Base-by-base conservation (phyloP, 129 eudicot genomes). In the Mikania micrantha region DNA sequence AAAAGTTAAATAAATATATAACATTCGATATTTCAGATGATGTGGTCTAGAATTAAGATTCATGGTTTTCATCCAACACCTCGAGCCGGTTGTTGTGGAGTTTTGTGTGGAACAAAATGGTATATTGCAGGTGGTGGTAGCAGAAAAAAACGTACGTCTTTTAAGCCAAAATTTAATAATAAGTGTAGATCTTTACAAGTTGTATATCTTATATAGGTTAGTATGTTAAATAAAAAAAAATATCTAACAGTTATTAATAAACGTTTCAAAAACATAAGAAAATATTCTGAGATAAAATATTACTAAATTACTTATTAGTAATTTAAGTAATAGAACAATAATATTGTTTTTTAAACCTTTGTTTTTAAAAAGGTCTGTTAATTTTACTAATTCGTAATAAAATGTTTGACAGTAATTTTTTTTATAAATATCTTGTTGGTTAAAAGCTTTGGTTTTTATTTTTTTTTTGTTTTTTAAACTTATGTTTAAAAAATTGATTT, bases 71-170 rank as follows among this genome's bases (percentile, higher is more conserved):
- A 92, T 80, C 98, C 98, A 47, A 84, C 95, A 31, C 95, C 98
- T 71, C 78, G 98, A 81, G 87, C 98, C 71, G 98, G 98, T 74
- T 88, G 95, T 71, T 85, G 98, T 73, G 96, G 98, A 59, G 98
- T 87, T 15, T 83, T 92, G 32, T 88, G 87, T 70, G 98, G 98
- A 71, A 85, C 94, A 49, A 88, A 84, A 77, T 92, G 96, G 98
- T 88, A 92, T 74, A 88, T 92, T 48, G 84, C 91, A 9, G 98
- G 98, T n/a, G 98, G 98, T 72, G 96, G 96, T 42, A 85, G 95
- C 86, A 85, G 81, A 44, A 92, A 88, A 80, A 92, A 86, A 64
- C 78, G 98, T 92, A 92, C 7, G 82, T 28, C 25, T 64, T 67
- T 36, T 20, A 8, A 59, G 24, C 78, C 29, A 27, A 25, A 60